These are phyloP conservation scores for Euclidium syriacum DNA, from an alignment of 345 rosid genomes.

Conservation along the genomic window DNA sequence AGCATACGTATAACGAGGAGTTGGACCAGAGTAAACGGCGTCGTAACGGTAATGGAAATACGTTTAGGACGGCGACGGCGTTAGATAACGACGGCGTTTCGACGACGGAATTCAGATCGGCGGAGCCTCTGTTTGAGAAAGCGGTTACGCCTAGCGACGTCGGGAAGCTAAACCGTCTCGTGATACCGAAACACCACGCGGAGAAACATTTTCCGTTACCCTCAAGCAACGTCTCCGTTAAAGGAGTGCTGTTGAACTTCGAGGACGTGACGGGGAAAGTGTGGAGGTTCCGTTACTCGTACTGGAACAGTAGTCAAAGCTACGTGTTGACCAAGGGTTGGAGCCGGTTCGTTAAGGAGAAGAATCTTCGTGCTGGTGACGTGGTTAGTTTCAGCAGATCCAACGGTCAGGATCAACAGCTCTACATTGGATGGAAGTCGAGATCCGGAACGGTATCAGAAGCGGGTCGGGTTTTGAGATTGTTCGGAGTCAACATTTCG, in stretches of 20 bases:
- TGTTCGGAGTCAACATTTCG: constrained; percentile 86
- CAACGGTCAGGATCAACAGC: constrained; percentile 66
- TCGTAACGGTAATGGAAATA: constrained; percentile 32
- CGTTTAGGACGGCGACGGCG: constrained; percentile 14
- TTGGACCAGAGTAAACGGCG: constrained; percentile 61
- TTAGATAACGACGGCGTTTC: constrained; percentile 8
- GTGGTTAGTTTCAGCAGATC: constrained; percentile 77
- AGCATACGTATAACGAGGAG: constrained; percentile 80
- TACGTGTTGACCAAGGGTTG: constrained; percentile 95
- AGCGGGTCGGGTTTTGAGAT: constrained; percentile 53
- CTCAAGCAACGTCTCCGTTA: constrained; percentile 40
- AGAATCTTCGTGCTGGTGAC: constrained; percentile 81
- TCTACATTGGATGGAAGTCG: constrained; percentile 58
- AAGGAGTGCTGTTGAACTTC: constrained; percentile 68
- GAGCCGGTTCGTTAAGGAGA: constrained; percentile 96
- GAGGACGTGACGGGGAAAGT: constrained; percentile 78
- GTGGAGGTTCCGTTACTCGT: constrained; percentile 95
- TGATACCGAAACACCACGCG: constrained; percentile 96
- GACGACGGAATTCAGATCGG: constrained; percentile 31
- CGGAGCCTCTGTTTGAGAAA: constrained; percentile 80
- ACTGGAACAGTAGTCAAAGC: constrained; percentile 98
- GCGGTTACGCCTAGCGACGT: constrained; percentile 96
- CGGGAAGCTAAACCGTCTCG: constrained; percentile 90
- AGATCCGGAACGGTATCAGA: constrained; percentile 30
- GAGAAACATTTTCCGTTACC: constrained; percentile 74